These are phyloP conservation scores for Urtica urens DNA, from an alignment of 306 rosid species.

Conservation along the genomic window DNA sequence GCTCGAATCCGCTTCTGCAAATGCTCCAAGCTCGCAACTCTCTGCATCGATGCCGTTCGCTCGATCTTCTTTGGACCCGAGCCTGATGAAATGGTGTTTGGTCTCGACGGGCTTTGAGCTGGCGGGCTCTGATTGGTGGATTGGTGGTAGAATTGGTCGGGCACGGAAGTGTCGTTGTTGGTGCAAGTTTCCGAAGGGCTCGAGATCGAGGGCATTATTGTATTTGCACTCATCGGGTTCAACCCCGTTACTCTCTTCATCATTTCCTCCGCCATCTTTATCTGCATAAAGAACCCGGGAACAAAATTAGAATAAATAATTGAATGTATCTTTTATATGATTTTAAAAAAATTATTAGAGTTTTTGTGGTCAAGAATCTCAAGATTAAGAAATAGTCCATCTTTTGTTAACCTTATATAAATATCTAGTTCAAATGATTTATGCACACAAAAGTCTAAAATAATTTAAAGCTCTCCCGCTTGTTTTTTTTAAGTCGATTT, in stretches of 20 bases:
- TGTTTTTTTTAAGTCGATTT: too few species aligned
- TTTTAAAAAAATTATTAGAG: too few species aligned
- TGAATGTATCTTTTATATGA: too few species aligned
- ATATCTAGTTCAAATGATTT: too few species aligned
- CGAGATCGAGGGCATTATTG: slow-evolving; percentile 44
- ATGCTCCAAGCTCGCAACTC: slow-evolving; percentile 95
- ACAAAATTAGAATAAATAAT: too few species aligned
- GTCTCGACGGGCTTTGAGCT: slow-evolving; percentile 28
- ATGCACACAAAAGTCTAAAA: too few species aligned
- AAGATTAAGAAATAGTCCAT: too few species aligned
- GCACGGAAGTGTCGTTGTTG: slow-evolving; percentile 55
- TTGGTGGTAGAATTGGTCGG: slow-evolving; percentile 40
- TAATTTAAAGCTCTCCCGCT: too few species aligned
- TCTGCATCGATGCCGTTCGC: slow-evolving; percentile 40
- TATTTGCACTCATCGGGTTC: slow-evolving; percentile 45
- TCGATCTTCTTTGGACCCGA: slow-evolving; percentile 38
- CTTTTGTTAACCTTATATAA: too few species aligned
- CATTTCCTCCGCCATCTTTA: slow-evolving; percentile 80
- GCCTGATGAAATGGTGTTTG: slow-evolving; percentile 26
- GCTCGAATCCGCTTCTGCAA: slow-evolving; percentile 83
- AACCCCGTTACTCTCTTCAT: slow-evolving; percentile 60
- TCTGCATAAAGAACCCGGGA: too few species aligned
- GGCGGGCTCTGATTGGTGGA: slow-evolving; percentile 23
- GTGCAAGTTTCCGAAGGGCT: slow-evolving; percentile 72
- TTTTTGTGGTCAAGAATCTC: too few species aligned